phyloP scores from a whole-genome alignment of 805 yeast species.

The Jamesozyma gamospora region DNA sequence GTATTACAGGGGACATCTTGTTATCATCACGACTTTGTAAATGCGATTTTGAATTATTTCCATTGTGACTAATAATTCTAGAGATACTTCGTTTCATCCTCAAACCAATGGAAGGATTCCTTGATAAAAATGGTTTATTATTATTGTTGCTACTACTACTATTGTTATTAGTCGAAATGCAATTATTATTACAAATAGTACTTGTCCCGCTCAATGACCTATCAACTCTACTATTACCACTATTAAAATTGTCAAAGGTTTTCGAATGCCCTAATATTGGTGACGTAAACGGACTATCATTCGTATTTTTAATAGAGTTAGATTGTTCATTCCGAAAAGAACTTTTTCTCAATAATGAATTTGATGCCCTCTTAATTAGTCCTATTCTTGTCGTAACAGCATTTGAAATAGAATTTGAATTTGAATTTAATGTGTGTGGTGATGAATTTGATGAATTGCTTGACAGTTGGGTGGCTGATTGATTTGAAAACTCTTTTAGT shows the following conservation, averaged over 20 bases:
- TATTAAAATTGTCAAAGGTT: no score
- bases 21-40: no score
- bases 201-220: no score
- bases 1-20: no score
- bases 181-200: no score
- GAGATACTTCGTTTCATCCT: constrained; percentile 4
- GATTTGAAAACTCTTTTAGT: neutral
- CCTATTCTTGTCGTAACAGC: constrained; percentile 14
- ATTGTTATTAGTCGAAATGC: neutral
- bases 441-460: neutral
- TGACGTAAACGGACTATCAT: neutral
- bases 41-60: no score
- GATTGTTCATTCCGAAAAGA: constrained; percentile 10
- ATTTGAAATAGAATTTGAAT: neutral
- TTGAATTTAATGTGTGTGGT: neutral
- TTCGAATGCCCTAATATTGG: neutral
- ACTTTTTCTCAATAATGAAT: constrained; percentile 22
- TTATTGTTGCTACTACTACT: neutral
- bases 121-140: constrained; percentile 1
- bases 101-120: constrained; percentile 3
- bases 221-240: no score
- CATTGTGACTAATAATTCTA: constrained; percentile 3
- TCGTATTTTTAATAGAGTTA: neutral
- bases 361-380: constrained; percentile 26
- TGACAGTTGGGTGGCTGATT: neutral